Percentiles rank a stretch among this genome's conserved stretches.
phyloP scores from a whole-genome alignment of 2,329 filamentous ascomycete genomes.

The Aspergillus amoenus region DNA sequence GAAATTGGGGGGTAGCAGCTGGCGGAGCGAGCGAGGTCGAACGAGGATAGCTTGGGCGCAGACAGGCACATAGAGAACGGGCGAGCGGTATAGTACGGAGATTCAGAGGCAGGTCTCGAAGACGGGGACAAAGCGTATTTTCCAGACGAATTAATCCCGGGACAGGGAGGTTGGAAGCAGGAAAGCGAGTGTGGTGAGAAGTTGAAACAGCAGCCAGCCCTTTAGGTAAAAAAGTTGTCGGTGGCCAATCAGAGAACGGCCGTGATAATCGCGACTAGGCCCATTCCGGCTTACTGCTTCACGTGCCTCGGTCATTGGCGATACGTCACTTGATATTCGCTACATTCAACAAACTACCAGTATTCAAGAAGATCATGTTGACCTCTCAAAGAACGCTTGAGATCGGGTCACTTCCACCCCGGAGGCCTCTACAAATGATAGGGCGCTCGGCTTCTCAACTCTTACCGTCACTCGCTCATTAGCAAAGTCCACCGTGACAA shows the following conservation, averaged over 20 bases:
- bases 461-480: slow-evolving; percentile 48
- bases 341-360: background rate
- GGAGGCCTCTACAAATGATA: slow-evolving; percentile 49
- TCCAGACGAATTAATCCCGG: slow-evolving; percentile 7
- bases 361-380: background rate
- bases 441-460: slow-evolving; percentile 52
- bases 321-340: background rate
- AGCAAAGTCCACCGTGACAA: slow-evolving; percentile 46
- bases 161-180: slow-evolving; percentile 5
- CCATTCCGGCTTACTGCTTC: slow-evolving; percentile 5
- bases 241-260: slow-evolving; percentile 19
- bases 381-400: slow-evolving; percentile 42
- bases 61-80: slow-evolving; percentile 38
- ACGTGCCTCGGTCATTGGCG: slow-evolving; percentile 22
- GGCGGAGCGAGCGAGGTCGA: slow-evolving; percentile 26
- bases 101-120: slow-evolving; percentile 2
- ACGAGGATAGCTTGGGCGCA: slow-evolving; percentile 30
- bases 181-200: slow-evolving; percentile 5
- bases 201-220: background rate
- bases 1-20: slow-evolving; percentile 24
- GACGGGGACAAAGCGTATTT: slow-evolving; percentile 2
- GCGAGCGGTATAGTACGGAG: background rate
- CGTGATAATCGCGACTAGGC: slow-evolving; percentile 20
- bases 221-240: background rate
- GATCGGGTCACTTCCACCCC: slow-evolving; percentile 51